Evolutionary conservation across 2,329 filamentous ascomycete species (phyloP).

Genomic region (Aspergillus oerlinghausenensis): DNA sequence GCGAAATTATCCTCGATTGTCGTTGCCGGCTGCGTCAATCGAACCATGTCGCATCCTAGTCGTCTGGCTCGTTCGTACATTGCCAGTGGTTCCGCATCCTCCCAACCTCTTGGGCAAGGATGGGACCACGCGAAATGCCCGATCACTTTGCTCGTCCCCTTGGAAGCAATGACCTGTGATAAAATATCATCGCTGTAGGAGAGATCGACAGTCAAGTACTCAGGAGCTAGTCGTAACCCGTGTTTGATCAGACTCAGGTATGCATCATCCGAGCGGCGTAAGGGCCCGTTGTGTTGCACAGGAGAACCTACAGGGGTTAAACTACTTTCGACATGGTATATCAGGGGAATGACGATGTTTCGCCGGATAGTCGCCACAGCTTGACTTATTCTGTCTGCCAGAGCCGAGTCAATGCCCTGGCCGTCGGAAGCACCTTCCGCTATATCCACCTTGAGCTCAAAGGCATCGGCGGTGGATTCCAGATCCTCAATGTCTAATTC

Average conservation of each 20-base stretch:
- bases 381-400: constrained; percentile 52
- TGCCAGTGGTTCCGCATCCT: constrained; percentile 50
- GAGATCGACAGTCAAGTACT: constrained; percentile 61
- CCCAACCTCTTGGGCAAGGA: constrained; percentile 50
- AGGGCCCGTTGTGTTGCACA: constrained; percentile 22
- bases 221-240: constrained; percentile 57
- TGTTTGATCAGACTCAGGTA: constrained; percentile 58
- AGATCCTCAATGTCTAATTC: constrained; percentile 59
- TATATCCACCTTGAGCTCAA: constrained; percentile 56
- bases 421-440: constrained; percentile 24
- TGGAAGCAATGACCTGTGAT: constrained; percentile 46
- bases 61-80: constrained; percentile 56
- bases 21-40: constrained; percentile 55
- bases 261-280: constrained; percentile 24
- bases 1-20: constrained; percentile 61
- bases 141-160: constrained; percentile 58
- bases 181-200: constrained; percentile 52
- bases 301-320: constrained; percentile 11
- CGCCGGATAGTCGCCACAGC: constrained; percentile 58
- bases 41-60: constrained; percentile 59
- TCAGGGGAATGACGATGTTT: constrained; percentile 57
- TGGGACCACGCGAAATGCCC: constrained; percentile 49
- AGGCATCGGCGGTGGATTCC: constrained; percentile 63
- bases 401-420: constrained; percentile 25
- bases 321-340: constrained; percentile 48